Evolutionary conservation across 164 flowering plant genomes (phyloP).

Genomic region (Liquidambar formosana): DNA sequence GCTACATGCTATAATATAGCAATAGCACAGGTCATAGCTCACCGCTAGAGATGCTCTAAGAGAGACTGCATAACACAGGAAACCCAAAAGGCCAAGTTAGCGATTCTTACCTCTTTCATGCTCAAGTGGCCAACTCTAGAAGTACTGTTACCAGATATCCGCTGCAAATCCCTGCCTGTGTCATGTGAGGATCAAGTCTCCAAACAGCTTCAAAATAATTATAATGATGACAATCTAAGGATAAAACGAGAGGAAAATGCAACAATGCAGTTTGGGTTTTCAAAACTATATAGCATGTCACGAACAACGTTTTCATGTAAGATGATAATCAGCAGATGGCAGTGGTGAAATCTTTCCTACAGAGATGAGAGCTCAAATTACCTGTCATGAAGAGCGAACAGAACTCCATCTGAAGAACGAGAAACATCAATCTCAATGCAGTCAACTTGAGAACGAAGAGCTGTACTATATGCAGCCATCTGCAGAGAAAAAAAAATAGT

Average conservation of each 20-base stretch:
- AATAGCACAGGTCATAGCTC: too few relatives aligned
- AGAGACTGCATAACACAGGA: too few relatives aligned
- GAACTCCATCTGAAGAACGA: conserved; percentile 86
- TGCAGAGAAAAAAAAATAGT: conserved; percentile 22
- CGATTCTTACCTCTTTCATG: conserved; percentile 59
- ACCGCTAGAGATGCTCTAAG: too few relatives aligned
- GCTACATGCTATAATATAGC: too few relatives aligned
- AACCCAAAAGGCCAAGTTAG: not conserved
- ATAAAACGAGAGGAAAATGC: not conserved
- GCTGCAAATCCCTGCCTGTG: conserved; percentile 99
- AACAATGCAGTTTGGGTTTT: not conserved
- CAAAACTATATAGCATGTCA: not conserved
- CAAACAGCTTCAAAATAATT: conserved; percentile 23
- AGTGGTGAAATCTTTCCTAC: not conserved
- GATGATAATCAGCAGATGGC: not conserved
- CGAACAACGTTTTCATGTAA: not conserved
- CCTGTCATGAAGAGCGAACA: conserved; percentile 97
- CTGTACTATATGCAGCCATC: conserved; percentile 77
- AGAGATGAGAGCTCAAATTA: conserved; percentile 17
- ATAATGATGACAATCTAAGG: not conserved
- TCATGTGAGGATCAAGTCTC: conserved; percentile 49
- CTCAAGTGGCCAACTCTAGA: conserved; percentile 77
- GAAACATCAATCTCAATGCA: conserved; percentile 97
- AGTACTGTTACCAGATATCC: conserved; percentile 67
- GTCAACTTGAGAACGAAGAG: conserved; percentile 75